A percentile compares a stretch with the other conserved stretches of the same genome.
These are phyloP conservation scores for Pisolithus microcarpus DNA, from an alignment of 768 basidiomycete species.

Conservation along the genomic window DNA sequence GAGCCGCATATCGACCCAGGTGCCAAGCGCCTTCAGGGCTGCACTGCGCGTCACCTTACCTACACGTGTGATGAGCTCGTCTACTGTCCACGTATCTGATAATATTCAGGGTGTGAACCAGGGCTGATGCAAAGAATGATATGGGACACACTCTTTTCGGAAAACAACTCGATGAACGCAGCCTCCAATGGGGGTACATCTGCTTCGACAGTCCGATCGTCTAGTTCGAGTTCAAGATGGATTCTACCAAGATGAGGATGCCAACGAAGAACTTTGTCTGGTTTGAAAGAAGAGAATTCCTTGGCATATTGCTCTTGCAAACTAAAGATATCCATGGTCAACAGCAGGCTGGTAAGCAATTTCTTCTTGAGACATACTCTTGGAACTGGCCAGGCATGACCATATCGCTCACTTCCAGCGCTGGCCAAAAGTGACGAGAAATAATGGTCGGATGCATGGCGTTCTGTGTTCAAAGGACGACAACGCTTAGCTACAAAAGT, in stretches of 20 bases:
- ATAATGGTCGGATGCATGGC: constrained; percentile 85
- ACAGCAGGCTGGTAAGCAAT: background rate
- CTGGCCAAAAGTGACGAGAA: constrained; percentile 93
- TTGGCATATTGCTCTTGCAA: constrained; percentile 70
- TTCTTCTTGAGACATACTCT: constrained; percentile 39
- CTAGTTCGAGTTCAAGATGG: constrained; percentile 69
- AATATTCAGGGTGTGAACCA: background rate
- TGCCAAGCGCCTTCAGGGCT: constrained; percentile 66
- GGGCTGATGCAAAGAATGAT: background rate
- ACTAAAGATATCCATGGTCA: constrained; percentile 30
- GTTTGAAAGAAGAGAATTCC: constrained; percentile 78
- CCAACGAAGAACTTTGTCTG: constrained; percentile 88
- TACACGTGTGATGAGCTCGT: constrained; percentile 58
- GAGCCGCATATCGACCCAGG: constrained; percentile 81
- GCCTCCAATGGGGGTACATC: constrained; percentile 88
- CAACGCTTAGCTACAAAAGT: constrained; percentile 4
- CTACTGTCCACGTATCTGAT: constrained; percentile 64
- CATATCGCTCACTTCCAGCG: constrained; percentile 65
- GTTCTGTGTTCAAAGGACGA: constrained; percentile 35
- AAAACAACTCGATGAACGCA: constrained; percentile 82
- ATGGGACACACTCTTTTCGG: constrained; percentile 45
- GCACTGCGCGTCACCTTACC: constrained; percentile 57
- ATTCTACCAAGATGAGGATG: constrained; percentile 85
- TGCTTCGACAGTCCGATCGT: constrained; percentile 68
- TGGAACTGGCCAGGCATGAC: constrained; percentile 82